Percentiles rank a stretch among this genome's conserved stretches.
phyloP scores from a whole-genome alignment of 371 early-diverging fungal genomes.

The Haplosporangium sp. region DNA sequence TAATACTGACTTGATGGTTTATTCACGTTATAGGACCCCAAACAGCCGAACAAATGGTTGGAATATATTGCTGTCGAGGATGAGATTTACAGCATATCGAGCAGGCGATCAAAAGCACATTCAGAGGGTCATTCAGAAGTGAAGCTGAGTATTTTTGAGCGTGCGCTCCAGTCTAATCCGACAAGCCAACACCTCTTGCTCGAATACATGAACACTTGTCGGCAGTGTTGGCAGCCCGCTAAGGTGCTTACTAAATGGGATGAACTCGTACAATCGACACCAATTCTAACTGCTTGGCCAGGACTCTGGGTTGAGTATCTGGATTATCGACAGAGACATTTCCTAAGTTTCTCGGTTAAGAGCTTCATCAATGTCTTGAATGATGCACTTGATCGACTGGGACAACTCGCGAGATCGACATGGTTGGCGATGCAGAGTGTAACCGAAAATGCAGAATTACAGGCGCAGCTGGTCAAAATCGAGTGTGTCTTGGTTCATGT shows the following conservation, averaged over 20 bases:
- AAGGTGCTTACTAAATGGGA: constrained; percentile 80
- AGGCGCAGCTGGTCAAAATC: constrained; percentile 39
- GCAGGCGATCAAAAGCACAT: constrained; percentile 51
- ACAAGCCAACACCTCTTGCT: constrained; percentile 64
- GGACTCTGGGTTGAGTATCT: constrained; percentile 82
- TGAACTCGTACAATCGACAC: constrained; percentile 56
- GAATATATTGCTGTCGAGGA: constrained; percentile 80
- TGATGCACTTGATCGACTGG: constrained; percentile 64
- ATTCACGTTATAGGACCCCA: constrained; percentile 60
- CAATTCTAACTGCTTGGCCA: constrained; percentile 40
- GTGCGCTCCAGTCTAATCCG: constrained; percentile 75
- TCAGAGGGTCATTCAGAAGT: constrained; percentile 67
- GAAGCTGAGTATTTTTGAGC: constrained; percentile 81
- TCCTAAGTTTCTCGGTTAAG: constrained; percentile 72
- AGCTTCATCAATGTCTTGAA: constrained; percentile 72
- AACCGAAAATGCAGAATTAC: constrained; percentile 13
- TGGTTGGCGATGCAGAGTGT: constrained; percentile 19
- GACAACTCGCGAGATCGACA: constrained; percentile 25
- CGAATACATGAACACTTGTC: constrained; percentile 71
- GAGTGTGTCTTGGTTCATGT: constrained; percentile 75
- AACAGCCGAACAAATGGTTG: constrained; percentile 74
- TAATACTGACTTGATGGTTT: neutral
- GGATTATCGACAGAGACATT: constrained; percentile 78
- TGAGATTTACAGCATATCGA: constrained; percentile 50
- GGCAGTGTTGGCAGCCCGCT: constrained; percentile 72